Evolutionary conservation across 768 basidiomycete species (phyloP).

Genomic region (Dioszegia hungarica): DNA sequence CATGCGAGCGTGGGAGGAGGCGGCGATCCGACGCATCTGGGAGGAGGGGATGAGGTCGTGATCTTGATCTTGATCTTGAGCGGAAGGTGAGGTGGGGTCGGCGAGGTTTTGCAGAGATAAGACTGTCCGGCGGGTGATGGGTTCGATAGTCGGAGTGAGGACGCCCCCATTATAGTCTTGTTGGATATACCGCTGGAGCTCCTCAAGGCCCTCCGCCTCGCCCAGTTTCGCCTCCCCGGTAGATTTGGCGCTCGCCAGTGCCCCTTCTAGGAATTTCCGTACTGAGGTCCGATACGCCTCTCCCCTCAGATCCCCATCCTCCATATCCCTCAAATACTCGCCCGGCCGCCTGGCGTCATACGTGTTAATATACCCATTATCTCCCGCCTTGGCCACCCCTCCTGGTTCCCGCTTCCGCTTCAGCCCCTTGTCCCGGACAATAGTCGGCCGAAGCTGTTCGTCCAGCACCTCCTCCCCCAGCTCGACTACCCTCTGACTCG

Average conservation of each 20-base stretch:
- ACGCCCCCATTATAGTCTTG: slow-evolving; percentile 8
- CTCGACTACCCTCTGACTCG: slow-evolving; percentile 6
- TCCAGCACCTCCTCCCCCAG: slow-evolving; percentile 20
- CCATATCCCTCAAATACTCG: slow-evolving; percentile 32
- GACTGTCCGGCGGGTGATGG: background rate
- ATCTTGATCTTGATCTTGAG: background rate
- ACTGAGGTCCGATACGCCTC: slow-evolving; percentile 43
- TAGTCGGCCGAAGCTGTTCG: slow-evolving; percentile 22
- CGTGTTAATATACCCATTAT: slow-evolving; percentile 18
- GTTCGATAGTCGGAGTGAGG: background rate
- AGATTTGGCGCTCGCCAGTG: slow-evolving; percentile 16
- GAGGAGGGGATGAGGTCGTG: background rate
- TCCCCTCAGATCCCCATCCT: slow-evolving; percentile 28
- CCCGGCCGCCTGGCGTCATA: slow-evolving; percentile 22
- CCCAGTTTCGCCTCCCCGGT: background rate
- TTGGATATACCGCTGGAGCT: background rate
- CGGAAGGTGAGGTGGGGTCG: too few species aligned
- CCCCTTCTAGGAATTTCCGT: slow-evolving; percentile 36
- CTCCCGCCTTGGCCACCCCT: background rate
- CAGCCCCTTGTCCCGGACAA: background rate
- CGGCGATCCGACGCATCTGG: background rate
- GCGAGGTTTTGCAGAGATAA: background rate
- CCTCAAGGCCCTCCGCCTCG: background rate
- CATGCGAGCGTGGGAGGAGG: slow-evolving; percentile 3
- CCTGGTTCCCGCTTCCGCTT: background rate